phyloP scores from a whole-genome alignment of 2,329 filamentous ascomycete species.

The Dryadomyces sulphureus region DNA sequence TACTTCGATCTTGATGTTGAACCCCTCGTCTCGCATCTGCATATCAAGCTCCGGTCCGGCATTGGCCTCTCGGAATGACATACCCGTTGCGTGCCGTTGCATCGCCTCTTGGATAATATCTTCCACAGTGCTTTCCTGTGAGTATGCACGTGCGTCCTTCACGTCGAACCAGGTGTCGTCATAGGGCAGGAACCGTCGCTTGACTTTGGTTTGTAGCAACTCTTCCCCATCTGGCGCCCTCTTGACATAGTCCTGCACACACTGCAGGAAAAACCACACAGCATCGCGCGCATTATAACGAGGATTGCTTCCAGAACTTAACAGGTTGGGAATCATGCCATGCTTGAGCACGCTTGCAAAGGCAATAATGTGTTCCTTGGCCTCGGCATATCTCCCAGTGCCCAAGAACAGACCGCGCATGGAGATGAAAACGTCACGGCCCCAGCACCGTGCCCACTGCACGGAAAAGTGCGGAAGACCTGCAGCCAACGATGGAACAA shows the following conservation, averaged over 20 bases:
- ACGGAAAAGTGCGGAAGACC: conserved; percentile 88
- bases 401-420: conserved; percentile 82
- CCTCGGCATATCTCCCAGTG: conserved; percentile 76
- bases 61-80: conserved; percentile 90
- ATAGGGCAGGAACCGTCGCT: conserved; percentile 80
- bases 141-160: conserved; percentile 75
- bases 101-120: conserved; percentile 89
- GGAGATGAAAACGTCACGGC: conserved; percentile 92
- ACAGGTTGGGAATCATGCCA: conserved; percentile 91
- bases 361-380: conserved; percentile 83
- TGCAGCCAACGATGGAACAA: conserved; percentile 76
- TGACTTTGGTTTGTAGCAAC: conserved; percentile 62
- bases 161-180: conserved; percentile 88
- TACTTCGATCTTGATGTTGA: conserved; percentile 79
- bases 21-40: conserved; percentile 87
- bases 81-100: conserved; percentile 77
- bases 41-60: conserved; percentile 76
- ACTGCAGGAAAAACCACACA: conserved; percentile 94
- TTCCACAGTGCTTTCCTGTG: conserved; percentile 64
- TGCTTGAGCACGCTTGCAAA: conserved; percentile 96
- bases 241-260: conserved; percentile 81
- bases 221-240: conserved; percentile 63
- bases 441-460: conserved; percentile 94
- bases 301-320: conserved; percentile 72
- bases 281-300: conserved; percentile 95